Evolutionary conservation across 2,329 filamentous ascomycete species (phyloP).

Genomic region (Stachybotrys chartarum): DNA sequence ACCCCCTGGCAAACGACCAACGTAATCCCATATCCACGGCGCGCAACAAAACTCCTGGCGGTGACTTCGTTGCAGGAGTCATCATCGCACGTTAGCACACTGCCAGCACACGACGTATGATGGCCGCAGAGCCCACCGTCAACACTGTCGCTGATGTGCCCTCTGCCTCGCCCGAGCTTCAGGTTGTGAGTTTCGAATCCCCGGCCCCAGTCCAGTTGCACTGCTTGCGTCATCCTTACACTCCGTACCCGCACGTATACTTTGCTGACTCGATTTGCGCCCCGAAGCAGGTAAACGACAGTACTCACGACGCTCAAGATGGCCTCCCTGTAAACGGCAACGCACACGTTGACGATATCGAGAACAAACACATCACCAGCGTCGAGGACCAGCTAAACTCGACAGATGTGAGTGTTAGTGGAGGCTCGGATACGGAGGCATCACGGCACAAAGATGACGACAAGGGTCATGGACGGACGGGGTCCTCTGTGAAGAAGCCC

Average conservation of each 20-base stretch:
- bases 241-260: too few relatives aligned
- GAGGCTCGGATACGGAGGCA: constrained; percentile 70
- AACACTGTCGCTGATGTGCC: constrained; percentile 45
- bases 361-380: constrained; percentile 49
- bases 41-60: background rate
- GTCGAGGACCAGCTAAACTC: constrained; percentile 55
- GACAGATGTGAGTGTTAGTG: constrained; percentile 62
- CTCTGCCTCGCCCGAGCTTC: constrained; percentile 37
- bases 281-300: constrained; percentile 23
- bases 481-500: constrained; percentile 63
- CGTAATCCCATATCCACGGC: background rate
- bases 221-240: too few relatives aligned
- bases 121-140: constrained; percentile 55
- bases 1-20: background rate
- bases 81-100: constrained; percentile 20
- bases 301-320: constrained; percentile 39
- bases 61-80: constrained; percentile 15
- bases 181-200: constrained; percentile 31
- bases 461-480: constrained; percentile 50
- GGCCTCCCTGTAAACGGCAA: constrained; percentile 43
- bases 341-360: constrained; percentile 41
- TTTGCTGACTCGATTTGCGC: background rate
- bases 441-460: constrained; percentile 52
- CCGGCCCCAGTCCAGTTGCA: background rate
- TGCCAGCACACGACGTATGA: constrained; percentile 48